Evolutionary conservation across 129 eudicot genomes (phyloP), one percentile per base, ranked within the genome.

Genomic region (Artemisia argyi): DNA sequence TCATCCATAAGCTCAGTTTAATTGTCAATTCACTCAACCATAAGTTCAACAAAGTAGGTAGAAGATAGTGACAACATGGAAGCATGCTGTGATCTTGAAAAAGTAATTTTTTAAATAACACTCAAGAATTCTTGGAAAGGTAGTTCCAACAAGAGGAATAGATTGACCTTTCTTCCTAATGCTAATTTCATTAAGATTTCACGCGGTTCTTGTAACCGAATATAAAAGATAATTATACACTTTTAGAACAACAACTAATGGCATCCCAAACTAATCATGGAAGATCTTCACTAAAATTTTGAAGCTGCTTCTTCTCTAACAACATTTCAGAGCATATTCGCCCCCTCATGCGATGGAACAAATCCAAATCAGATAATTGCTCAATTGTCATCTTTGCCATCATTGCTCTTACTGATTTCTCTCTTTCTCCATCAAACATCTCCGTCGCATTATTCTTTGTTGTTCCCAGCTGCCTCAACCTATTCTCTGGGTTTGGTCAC

Each of bases 401-500:
- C 47, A 88, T 75, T 49, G 66, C 81, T 82, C 81, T 20, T 20
- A 20, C 97, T 20, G 86, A 44, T 66, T 74, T 86, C 76, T 86
- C 97, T 56, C 88, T 88, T 51, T 83, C 91, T 44, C 83, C 88
- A 67, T 84, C 77, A 74, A 76, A 11, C 80, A 83, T 90, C 88
- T 90, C 15, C 62, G 66, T 84, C 70, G 89, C 89, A 65, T 90
- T 94, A 71, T 96, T 86, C 35, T 90, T 89, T 3, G 97, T 90
- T 58, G 97, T 97, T 2, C 99, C 99, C 91, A 86, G 82, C 71
- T 94, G 94, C 80, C 80, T 90, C 74, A 90, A 63, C 79, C 96
- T 83, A 5, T 76, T 86, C 72, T 90, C 97, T 83, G 22, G 22
- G n/a, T n/a, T n/a, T n/a, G n/a, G n/a, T n/a, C n/a, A n/a, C n/a